Evolutionary conservation across 179 eudicot genomes (phyloP).

Genomic region (Monotropa hypopitys): DNA sequence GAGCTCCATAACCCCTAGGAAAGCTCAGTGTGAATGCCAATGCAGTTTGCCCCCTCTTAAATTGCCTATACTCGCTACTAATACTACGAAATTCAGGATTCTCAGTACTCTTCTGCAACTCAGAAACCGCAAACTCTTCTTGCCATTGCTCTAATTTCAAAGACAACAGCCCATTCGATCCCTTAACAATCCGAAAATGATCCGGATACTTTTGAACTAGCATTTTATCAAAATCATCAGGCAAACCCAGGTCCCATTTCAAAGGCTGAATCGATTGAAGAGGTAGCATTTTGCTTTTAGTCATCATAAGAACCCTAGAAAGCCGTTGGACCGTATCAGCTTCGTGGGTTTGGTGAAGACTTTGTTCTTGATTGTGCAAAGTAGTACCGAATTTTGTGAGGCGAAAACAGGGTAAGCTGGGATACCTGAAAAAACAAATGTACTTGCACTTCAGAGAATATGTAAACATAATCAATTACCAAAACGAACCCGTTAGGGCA

Average conservation of each 20-base stretch:
- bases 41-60: conserved; percentile 48
- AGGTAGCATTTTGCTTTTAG: conserved; percentile 24
- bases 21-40: conserved; percentile 65
- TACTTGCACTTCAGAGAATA: background rate
- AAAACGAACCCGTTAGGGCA: background rate
- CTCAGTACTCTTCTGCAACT: conserved; percentile 40
- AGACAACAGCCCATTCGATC: conserved; percentile 33
- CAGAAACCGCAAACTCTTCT: conserved; percentile 61
- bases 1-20: conserved; percentile 79
- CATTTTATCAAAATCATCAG: conserved; percentile 48
- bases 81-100: conserved; percentile 19
- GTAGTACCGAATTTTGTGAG: conserved; percentile 44
- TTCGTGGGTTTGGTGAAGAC: conserved; percentile 22
- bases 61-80: conserved; percentile 25
- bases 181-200: conserved; percentile 39
- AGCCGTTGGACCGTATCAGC: conserved; percentile 23
- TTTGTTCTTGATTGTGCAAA: conserved; percentile 35
- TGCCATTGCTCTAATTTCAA: conserved; percentile 49
- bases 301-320: conserved; percentile 38
- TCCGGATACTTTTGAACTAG: conserved; percentile 38
- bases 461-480: background rate
- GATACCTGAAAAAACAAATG: conserved; percentile 31
- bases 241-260: conserved; percentile 85
- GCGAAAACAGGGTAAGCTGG: conserved; percentile 56
- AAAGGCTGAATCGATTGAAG: conserved; percentile 36